Evolutionary conservation across 768 basidiomycete genomes (phyloP), one percentile per base, ranked within the genome.

Genomic region (Tephrocybe sp.): DNA sequence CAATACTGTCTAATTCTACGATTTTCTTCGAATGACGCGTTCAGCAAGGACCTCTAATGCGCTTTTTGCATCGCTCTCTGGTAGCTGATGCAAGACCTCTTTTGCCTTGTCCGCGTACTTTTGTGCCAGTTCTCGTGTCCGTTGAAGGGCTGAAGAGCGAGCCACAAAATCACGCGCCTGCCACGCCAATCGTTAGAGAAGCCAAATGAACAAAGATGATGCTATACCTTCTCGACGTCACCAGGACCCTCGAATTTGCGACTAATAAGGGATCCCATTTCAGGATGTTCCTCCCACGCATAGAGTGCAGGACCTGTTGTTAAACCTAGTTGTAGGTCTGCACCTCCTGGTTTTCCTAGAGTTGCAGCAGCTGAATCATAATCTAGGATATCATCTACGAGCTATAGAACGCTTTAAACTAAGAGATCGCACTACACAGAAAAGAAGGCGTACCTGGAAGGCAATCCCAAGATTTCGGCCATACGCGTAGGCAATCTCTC

Each of bases 401-500:
- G 86, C 94, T 97, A 64, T 31, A 19, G 35, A 32, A 32, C 41
- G 20, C 11, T 26, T 22, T 40, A 39, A 31, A 42, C 23, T 20
- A 11, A 44, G 46, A 30, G n/a, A 45, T 45, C 7, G 20, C 17
- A 38, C 31, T 30, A 17, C 0, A 33, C 38, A 43, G 22, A 33
- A 32, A 44, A 16, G 31, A 11, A 17, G 23, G 67, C 74, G 48
- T 55, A 93, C 93, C 80, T 97, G 95, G 72, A 98, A 97, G 4
- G 95, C 94, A 50, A 97, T 91, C 0, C 95, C 95, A 22, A 97
- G 66, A 68, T 97, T 95, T 53, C 92, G 73, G 2, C 95, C 95
- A 69, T 94, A 98, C 4, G 91, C 92, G 70, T 98, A 98, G n/a
- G 96, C 96, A 23, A 87, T 80, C 64, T 98, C 95, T 67, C 92